A percentile compares a stretch with the other conserved stretches of the same genome.
Conservation (phyloP, 345 rosid species). For the Sisymbrium altissimum region DNA sequence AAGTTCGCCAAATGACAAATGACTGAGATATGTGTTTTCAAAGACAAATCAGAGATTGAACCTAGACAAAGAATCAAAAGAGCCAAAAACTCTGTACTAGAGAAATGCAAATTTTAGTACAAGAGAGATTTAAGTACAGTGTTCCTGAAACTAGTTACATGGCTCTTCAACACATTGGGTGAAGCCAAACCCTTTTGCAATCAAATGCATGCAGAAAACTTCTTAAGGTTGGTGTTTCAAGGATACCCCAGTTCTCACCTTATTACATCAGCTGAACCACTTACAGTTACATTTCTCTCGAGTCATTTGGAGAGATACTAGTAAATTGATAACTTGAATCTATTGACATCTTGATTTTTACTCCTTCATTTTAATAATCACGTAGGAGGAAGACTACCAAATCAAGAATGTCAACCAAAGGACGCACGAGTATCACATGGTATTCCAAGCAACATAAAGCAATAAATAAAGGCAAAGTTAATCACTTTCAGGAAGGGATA, state of each 20-base stretch:
- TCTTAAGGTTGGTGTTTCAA: not conserved
- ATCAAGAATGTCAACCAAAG: conserved; percentile 17
- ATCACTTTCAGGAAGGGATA: conserved; percentile 23
- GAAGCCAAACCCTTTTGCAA: not conserved
- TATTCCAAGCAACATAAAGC: conserved; percentile 17
- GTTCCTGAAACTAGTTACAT: conserved; percentile 5
- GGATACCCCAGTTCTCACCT: not conserved
- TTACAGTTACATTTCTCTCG: not conserved
- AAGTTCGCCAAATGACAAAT: not conserved
- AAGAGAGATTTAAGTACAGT: not conserved
- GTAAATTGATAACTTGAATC: not conserved
- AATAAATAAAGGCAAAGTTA: conserved; percentile 21
- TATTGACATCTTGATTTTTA: not conserved
- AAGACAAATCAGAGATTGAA: not conserved
- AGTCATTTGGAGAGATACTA: not conserved
- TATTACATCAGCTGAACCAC: not conserved
- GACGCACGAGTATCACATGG: conserved; percentile 28
- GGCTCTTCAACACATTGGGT: conserved; percentile 9
- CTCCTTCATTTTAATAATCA: not conserved
- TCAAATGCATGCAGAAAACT: conserved; percentile 11
- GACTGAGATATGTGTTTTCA: not conserved
- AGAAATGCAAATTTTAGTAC: conserved; percentile 10
- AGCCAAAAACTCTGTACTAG: not conserved
- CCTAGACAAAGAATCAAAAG: not conserved
- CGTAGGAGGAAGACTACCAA: conserved; percentile 13